phyloP scores from a whole-genome alignment of 2,329 filamentous ascomycete genomes.

The Fusarium nurragi region DNA sequence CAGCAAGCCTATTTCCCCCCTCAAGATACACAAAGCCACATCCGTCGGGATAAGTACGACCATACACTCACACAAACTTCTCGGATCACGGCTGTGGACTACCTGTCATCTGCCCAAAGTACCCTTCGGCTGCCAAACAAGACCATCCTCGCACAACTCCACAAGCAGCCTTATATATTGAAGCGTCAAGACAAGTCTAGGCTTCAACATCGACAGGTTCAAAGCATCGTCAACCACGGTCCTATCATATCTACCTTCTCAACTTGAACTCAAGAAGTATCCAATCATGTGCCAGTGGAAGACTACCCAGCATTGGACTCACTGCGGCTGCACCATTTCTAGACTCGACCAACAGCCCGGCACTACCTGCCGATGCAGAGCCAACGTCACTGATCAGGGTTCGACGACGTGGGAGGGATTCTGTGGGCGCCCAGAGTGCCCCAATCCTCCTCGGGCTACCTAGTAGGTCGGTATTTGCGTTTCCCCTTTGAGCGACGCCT shows the following conservation, averaged over 20 bases:
- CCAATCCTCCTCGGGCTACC: constrained; percentile 42
- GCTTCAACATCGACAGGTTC: background rate
- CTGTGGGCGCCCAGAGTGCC: constrained; percentile 47
- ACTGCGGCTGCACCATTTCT: constrained; percentile 47
- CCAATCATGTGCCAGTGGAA: constrained; percentile 50
- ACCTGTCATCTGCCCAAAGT: constrained; percentile 30
- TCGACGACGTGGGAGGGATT: constrained; percentile 47
- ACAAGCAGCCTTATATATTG: constrained; percentile 28
- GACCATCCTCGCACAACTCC: constrained; percentile 24
- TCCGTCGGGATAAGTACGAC: constrained; percentile 36
- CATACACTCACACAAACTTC: constrained; percentile 38
- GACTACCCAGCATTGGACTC: constrained; percentile 46
- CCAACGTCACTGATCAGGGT: constrained; percentile 42
- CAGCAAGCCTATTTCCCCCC: constrained; percentile 35
- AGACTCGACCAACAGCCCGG: constrained; percentile 43
- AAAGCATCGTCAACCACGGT: background rate
- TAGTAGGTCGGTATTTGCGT: constrained; percentile 41
- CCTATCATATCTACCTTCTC: background rate
- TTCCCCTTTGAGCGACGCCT: constrained; percentile 10
- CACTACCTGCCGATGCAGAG: constrained; percentile 43
- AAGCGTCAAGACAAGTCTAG: background rate
- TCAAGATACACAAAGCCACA: constrained; percentile 33
- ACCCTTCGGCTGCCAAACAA: constrained; percentile 20
- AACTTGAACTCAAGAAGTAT: background rate
- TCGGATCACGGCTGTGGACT: constrained; percentile 36